phyloP scores from a whole-genome alignment of 768 basidiomycete genomes.

The Rhizopogon roseolus region DNA sequence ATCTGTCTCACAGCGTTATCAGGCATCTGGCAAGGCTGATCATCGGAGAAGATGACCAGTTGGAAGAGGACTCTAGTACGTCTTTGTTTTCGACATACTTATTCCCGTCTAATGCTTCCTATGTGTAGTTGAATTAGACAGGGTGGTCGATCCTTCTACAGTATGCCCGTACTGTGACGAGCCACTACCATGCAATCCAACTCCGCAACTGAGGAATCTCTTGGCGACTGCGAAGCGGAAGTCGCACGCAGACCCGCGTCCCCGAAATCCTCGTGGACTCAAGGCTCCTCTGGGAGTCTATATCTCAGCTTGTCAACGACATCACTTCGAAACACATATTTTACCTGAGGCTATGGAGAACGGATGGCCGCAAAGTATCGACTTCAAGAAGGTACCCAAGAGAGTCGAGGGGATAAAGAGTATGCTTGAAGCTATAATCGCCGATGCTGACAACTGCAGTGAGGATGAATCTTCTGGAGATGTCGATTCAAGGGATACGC shows the following conservation, averaged over 20 bases:
- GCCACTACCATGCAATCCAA: constrained; percentile 56
- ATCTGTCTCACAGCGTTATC: neutral
- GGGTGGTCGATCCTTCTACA: constrained; percentile 54
- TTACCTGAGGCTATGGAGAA: constrained; percentile 64
- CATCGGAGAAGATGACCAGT: neutral
- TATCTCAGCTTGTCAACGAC: constrained; percentile 69
- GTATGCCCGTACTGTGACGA: constrained; percentile 83
- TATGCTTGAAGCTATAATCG: constrained; percentile 45
- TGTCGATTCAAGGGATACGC: constrained; percentile 15
- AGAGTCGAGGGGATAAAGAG: constrained; percentile 51
- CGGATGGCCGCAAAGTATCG: constrained; percentile 75
- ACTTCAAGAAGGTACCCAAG: constrained; percentile 51
- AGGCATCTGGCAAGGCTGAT: neutral
- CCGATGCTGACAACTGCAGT: constrained; percentile 31
- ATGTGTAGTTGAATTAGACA: constrained; percentile 44
- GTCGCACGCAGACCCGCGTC: constrained; percentile 59
- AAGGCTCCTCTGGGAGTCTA: constrained; percentile 46
- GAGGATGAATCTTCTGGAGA: constrained; percentile 14
- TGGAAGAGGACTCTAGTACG: constrained; percentile 40
- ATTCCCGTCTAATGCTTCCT: neutral
- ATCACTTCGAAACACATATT: constrained; percentile 70
- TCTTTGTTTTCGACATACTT: neutral
- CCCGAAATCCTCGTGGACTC: constrained; percentile 64
- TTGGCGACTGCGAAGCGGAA: constrained; percentile 46
- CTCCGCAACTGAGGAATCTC: constrained; percentile 51